Percentiles rank a stretch among this genome's conserved stretches.
Evolutionary conservation across 495 filamentous ascomycete genomes (phyloP).

Genomic region (Acidomyces sp.): DNA sequence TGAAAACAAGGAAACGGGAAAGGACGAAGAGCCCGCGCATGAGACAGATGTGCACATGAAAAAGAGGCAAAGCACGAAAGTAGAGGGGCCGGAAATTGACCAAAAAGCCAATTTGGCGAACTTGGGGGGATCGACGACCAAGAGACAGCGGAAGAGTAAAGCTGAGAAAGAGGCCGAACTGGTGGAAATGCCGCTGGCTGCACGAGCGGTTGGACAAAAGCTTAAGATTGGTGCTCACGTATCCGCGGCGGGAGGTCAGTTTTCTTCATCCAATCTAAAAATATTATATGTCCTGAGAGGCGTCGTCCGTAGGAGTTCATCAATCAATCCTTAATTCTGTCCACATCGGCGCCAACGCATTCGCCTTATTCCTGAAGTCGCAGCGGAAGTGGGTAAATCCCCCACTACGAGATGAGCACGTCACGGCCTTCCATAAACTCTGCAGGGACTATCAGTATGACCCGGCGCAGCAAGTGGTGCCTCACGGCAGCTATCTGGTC

Average conservation of each 20-base stretch:
- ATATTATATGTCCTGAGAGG: neutral
- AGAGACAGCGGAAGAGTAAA: slow-evolving; percentile 34
- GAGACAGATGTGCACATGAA: neutral
- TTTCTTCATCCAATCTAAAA: neutral
- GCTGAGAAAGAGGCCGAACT: slow-evolving; percentile 34
- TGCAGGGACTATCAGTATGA: slow-evolving; percentile 64
- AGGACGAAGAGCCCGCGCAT: slow-evolving; percentile 5
- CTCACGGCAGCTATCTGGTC: slow-evolving; percentile 91
- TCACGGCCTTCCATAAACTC: slow-evolving; percentile 50
- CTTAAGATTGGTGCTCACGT: slow-evolving; percentile 91
- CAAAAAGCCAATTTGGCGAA: slow-evolving; percentile 32
- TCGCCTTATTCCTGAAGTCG: slow-evolving; percentile 88
- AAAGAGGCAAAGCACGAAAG: slow-evolving; percentile 26
- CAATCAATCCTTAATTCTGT: slow-evolving; percentile 70
- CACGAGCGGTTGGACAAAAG: slow-evolving; percentile 53
- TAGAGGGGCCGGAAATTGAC: slow-evolving; percentile 37
- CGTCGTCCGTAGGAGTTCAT: slow-evolving; percentile 52
- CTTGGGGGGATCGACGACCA: too few relatives aligned
- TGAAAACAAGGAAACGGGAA: slow-evolving; percentile 3
- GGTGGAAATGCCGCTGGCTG: slow-evolving; percentile 50
- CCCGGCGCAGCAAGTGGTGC: slow-evolving; percentile 47
- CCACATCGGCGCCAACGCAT: slow-evolving; percentile 59
- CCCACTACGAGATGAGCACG: slow-evolving; percentile 51
- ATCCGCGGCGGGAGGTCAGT: slow-evolving; percentile 66
- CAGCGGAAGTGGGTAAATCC: slow-evolving; percentile 93